Evolutionary conservation across 495 filamentous ascomycete genomes (phyloP).

Genomic region (Podospora bellae-mahoneyi): DNA sequence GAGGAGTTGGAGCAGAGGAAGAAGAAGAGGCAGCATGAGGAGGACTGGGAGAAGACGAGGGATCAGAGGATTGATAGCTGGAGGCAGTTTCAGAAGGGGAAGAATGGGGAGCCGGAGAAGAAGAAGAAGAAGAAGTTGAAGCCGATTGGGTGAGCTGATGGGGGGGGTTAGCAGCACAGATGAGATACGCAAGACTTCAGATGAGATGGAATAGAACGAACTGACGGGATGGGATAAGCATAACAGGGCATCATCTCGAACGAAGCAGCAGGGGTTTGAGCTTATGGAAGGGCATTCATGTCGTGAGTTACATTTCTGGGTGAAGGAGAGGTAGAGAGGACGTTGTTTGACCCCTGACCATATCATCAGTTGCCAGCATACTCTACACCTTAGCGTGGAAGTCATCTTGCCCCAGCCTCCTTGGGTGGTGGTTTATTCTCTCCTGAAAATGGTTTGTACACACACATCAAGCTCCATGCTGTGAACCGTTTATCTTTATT

Average conservation of each 20-base stretch:
- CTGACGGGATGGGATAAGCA: too few relatives aligned
- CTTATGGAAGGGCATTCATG: not conserved
- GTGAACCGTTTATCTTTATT: not conserved
- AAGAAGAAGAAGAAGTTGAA: slow-evolving; percentile 92
- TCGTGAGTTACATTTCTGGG: not conserved
- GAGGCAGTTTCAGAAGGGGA: slow-evolving; percentile 83
- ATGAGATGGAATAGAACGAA: not conserved
- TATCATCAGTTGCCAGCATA: not conserved
- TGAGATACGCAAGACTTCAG: not conserved
- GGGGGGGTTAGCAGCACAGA: not conserved
- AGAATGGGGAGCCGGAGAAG: slow-evolving; percentile 65
- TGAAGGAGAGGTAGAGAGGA: not conserved
- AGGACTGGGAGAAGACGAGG: slow-evolving; percentile 88
- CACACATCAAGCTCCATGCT: not conserved
- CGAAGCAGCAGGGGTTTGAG: not conserved
- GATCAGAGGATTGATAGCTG: slow-evolving; percentile 91
- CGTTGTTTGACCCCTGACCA: not conserved
- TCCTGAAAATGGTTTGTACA: not conserved
- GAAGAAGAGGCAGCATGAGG: slow-evolving; percentile 86
- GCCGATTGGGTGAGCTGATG: slow-evolving; percentile 44
- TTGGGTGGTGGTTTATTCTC: not conserved
- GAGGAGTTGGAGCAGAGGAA: slow-evolving; percentile 85
- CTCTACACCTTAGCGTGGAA: not conserved
- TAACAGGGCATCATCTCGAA: not conserved
- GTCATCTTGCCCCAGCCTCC: not conserved